Evolutionary conservation across 495 filamentous ascomycete species (phyloP).

Genomic region (Trichoderma reesei): DNA sequence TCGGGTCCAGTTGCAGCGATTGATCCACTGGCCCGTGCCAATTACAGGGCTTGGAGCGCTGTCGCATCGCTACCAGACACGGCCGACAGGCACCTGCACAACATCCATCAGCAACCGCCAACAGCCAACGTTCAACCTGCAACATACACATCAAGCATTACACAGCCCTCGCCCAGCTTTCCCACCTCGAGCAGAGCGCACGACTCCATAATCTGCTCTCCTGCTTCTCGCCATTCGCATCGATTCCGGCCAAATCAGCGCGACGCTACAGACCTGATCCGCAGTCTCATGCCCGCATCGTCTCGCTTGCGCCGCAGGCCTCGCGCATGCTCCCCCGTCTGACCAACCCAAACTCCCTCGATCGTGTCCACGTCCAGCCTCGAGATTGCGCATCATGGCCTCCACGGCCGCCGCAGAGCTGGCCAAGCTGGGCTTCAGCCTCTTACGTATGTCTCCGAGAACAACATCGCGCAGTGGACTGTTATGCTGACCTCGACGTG

Average conservation of each 20-base stretch:
- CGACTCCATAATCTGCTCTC: neutral
- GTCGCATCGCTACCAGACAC: neutral
- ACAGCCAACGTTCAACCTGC: too few relatives aligned
- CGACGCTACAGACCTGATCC: neutral
- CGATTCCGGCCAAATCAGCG: neutral
- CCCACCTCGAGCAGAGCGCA: neutral
- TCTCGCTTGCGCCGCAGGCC: slow-evolving; percentile 4
- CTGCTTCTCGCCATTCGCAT: neutral
- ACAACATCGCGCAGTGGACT: neutral
- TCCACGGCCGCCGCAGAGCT: slow-evolving; percentile 5
- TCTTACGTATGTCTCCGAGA: slow-evolving; percentile 3
- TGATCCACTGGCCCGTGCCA: neutral
- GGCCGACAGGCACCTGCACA: neutral
- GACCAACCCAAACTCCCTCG: neutral
- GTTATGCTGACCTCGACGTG: neutral
- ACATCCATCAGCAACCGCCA: neutral
- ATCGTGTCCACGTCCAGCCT: neutral
- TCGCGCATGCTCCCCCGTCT: slow-evolving; percentile 1
- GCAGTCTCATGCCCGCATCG: slow-evolving; percentile 9
- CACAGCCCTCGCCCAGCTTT: neutral
- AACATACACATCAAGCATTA: neutral
- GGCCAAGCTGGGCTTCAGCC: slow-evolving; percentile 4
- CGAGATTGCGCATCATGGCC: slow-evolving; percentile 8
- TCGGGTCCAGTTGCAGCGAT: neutral
- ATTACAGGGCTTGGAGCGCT: slow-evolving; percentile 5